Conservation (phyloP, 2,329 filamentous ascomycete genomes). For the Trichoderma hamatum region DNA sequence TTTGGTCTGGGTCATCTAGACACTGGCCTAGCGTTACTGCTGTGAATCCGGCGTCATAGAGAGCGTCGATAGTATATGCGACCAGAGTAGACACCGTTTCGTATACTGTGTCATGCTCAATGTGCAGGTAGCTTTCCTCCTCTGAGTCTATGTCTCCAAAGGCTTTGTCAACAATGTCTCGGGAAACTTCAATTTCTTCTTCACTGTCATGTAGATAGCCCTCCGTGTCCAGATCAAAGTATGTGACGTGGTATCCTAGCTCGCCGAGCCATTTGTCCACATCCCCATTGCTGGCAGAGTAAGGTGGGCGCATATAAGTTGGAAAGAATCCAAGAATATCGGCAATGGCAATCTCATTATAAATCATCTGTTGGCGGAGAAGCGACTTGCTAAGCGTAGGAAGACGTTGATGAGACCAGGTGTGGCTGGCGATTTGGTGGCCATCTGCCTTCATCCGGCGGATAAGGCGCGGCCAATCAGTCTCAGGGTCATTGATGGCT, state of each 20-base stretch:
- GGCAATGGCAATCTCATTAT: conserved; percentile 48
- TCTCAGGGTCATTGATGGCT: conserved; percentile 46
- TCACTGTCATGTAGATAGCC: conserved; percentile 59
- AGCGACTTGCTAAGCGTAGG: conserved; percentile 39
- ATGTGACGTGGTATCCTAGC: conserved; percentile 60
- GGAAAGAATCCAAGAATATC: conserved; percentile 46
- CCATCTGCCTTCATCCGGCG: conserved; percentile 54
- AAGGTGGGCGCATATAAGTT: conserved; percentile 51
- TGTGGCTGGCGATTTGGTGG: conserved; percentile 63
- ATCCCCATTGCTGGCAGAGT: conserved; percentile 48
- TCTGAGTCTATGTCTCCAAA: conserved; percentile 40
- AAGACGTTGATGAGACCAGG: conserved; percentile 51
- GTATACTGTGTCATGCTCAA: conserved; percentile 56
- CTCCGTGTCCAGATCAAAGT: conserved; percentile 64
- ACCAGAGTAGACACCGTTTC: conserved; percentile 49
- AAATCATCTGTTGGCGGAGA: conserved; percentile 46
- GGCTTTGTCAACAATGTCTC: conserved; percentile 43
- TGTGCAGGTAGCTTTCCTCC: conserved; percentile 50
- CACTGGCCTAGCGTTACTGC: conserved; percentile 57
- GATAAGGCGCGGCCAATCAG: conserved; percentile 42
- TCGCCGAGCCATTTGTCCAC: conserved; percentile 46
- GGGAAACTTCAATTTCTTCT: conserved; percentile 50
- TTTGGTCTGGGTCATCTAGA: conserved; percentile 52
- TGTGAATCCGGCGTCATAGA: conserved; percentile 46
- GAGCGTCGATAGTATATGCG: conserved; percentile 46